Evolutionary conservation across 2,329 filamentous ascomycete species (phyloP).

Genomic region (Claviceps quebecensis): DNA sequence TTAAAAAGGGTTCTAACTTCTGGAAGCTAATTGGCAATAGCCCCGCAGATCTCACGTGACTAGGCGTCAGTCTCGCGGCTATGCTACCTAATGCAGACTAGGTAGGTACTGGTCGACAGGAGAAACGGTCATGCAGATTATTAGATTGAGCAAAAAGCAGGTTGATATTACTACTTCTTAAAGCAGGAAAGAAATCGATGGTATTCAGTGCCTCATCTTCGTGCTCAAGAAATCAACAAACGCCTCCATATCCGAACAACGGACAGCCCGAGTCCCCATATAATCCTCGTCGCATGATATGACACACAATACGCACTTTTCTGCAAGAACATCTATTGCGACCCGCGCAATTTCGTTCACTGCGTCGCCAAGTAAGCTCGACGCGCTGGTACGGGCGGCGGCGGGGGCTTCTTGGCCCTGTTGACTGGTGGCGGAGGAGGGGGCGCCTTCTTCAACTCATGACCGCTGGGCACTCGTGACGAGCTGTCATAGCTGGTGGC

Average conservation of each 20-base stretch:
- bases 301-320: not conserved
- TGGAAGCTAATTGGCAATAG: not conserved
- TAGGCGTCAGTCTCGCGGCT: not conserved
- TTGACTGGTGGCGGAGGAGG: conserved; percentile 38
- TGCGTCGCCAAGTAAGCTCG: conserved; percentile 13
- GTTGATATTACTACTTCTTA: too few species aligned
- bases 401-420: conserved; percentile 28
- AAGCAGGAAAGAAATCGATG: not conserved
- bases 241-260: too few species aligned
- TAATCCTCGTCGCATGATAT: not conserved
- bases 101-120: too few species aligned
- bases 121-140: not conserved
- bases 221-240: too few species aligned
- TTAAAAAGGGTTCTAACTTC: not conserved
- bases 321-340: not conserved
- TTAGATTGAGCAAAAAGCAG: not conserved
- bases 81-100: too few species aligned
- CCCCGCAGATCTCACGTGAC: conserved; percentile 7
- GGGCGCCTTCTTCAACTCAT: conserved; percentile 36
- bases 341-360: conserved; percentile 1
- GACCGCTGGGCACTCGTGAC: conserved; percentile 4
- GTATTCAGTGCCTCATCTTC: too few species aligned
- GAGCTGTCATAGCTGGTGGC: conserved; percentile 42
- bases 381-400: conserved; percentile 19
- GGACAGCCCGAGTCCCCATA: not conserved